Base-by-base conservation (phyloP, 768 basidiomycete genomes). In the Amylocystis lapponica region DNA sequence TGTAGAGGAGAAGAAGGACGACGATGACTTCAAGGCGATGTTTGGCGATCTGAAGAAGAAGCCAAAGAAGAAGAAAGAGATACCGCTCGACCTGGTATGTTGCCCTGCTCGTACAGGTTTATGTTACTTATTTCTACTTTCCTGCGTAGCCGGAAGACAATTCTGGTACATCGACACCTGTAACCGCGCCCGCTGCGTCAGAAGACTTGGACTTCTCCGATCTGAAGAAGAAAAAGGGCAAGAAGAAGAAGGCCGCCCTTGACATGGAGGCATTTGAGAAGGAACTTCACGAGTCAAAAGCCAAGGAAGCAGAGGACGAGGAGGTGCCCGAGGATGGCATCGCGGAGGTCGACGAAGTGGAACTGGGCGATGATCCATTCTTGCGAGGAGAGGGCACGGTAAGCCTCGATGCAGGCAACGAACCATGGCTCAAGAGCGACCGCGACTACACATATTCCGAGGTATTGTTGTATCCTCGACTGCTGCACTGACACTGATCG, bases 391-490 rank as follows among this genome's bases (percentile, higher is more conserved):
- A 82, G 46, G 74, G 62, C 5, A 75, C 78, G 5, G 69, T 76
- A 7, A 76, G 74, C 21, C 68, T 86, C 1, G 87, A 90, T 52
- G 75, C 78, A 17, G 88, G 86, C 6, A 83, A 71, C 23, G 90
- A 92, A 57, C 78, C 89, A 34, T 99, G 95, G 95, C 74, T 96
- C 20, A 79, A 79, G 59, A 88, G 82, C 50, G 94, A 97, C 64
- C 79, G 95, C 33, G 95, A 98, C 65, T 96, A 97, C 62, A 86
- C 81, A n/a, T 99, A 98, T 61, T 78, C 77, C 41, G 95, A 99
- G 76, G 93, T 87, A 29, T 26, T 4, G 26, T 16, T 27, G 45
- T 35, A 4, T 22, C 26, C 34, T 23, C 51, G 25, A 11, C 25
- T 2, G 12, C 29, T 35, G 34, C 1, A 22, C 43, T 16, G 10